These are phyloP conservation scores for Lipomyces japonicus DNA, from an alignment of 805 yeast species.

Conservation along the genomic window DNA sequence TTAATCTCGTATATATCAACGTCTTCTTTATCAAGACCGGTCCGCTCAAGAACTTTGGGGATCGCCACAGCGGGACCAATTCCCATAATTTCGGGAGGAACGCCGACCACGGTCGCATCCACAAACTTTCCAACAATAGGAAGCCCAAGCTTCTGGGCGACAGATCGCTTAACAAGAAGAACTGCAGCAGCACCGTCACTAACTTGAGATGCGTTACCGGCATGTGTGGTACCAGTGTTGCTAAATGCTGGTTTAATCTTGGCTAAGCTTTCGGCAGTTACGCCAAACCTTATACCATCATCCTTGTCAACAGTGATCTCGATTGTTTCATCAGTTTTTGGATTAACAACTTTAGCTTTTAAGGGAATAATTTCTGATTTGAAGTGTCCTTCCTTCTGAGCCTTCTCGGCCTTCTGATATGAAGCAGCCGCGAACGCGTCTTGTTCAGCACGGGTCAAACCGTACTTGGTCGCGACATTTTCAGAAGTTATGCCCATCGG, in stretches of 20 bases:
- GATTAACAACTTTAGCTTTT: slow-evolving; percentile 53
- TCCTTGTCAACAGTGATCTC: slow-evolving; percentile 58
- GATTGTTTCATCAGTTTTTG: slow-evolving; percentile 56
- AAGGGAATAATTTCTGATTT: slow-evolving; percentile 86
- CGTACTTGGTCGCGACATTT: slow-evolving; percentile 70
- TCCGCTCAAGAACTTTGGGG: slow-evolving; percentile 68
- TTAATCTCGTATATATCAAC: slow-evolving; percentile 71
- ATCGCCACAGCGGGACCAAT: slow-evolving; percentile 96
- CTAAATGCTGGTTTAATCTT: slow-evolving; percentile 85
- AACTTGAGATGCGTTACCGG: slow-evolving; percentile 95
- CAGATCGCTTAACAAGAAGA: slow-evolving; percentile 74
- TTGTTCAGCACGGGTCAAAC: slow-evolving; percentile 65
- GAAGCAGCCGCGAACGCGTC: slow-evolving; percentile 88
- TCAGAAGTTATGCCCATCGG: slow-evolving; percentile 98
- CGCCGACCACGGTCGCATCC: slow-evolving; percentile 79
- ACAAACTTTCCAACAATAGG: slow-evolving; percentile 77
- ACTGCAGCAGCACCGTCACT: slow-evolving; percentile 96
- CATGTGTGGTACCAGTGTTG: slow-evolving; percentile 80
- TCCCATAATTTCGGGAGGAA: slow-evolving; percentile 97
- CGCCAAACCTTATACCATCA: slow-evolving; percentile 88
- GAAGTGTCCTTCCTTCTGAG: slow-evolving; percentile 69
- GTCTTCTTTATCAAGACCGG: slow-evolving; percentile 59
- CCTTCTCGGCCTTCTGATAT: slow-evolving; percentile 75
- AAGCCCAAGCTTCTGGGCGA: slow-evolving; percentile 70
- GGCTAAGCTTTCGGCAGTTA: slow-evolving; percentile 68